phyloP scores from a whole-genome alignment of 768 basidiomycete genomes.

The Pholiota molesta region DNA sequence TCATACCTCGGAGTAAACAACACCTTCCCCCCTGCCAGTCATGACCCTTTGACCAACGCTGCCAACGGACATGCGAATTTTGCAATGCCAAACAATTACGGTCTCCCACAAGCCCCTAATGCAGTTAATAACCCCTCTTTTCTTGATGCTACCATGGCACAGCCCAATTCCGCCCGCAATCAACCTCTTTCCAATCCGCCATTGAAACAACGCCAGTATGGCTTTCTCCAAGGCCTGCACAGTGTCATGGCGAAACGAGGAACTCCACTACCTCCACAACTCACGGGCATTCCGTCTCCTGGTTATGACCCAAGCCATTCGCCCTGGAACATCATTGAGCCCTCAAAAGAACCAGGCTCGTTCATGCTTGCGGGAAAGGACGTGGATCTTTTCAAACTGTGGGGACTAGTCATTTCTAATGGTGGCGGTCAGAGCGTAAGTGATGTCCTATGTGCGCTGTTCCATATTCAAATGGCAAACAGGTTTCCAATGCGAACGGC shows the following conservation, averaged over 20 bases:
- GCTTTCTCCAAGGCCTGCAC: slow-evolving; percentile 64
- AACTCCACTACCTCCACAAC: slow-evolving; percentile 72
- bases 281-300: slow-evolving; percentile 63
- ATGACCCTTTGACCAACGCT: slow-evolving; percentile 44
- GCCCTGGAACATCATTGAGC: slow-evolving; percentile 68
- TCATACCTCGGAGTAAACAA: slow-evolving; percentile 68
- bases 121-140: slow-evolving; percentile 39
- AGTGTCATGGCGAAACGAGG: slow-evolving; percentile 57
- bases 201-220: slow-evolving; percentile 57
- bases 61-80: slow-evolving; percentile 42
- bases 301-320: slow-evolving; percentile 66
- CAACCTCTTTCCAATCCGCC: slow-evolving; percentile 34
- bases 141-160: slow-evolving; percentile 43
- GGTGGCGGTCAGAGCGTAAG: slow-evolving; percentile 69
- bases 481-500: slow-evolving; percentile 55
- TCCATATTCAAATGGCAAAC: slow-evolving; percentile 18
- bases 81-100: slow-evolving; percentile 48
- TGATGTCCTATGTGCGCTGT: slow-evolving; percentile 17
- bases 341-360: slow-evolving; percentile 60
- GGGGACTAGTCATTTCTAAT: slow-evolving; percentile 57
- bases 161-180: slow-evolving; percentile 41
- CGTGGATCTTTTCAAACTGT: slow-evolving; percentile 76
- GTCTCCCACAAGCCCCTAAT: slow-evolving; percentile 37
- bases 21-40: slow-evolving; percentile 43
- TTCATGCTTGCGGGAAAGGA: slow-evolving; percentile 76